Evolutionary conservation across 148 eudicot genomes (phyloP).

Genomic region (Mesembryanthemum crystallinum): DNA sequence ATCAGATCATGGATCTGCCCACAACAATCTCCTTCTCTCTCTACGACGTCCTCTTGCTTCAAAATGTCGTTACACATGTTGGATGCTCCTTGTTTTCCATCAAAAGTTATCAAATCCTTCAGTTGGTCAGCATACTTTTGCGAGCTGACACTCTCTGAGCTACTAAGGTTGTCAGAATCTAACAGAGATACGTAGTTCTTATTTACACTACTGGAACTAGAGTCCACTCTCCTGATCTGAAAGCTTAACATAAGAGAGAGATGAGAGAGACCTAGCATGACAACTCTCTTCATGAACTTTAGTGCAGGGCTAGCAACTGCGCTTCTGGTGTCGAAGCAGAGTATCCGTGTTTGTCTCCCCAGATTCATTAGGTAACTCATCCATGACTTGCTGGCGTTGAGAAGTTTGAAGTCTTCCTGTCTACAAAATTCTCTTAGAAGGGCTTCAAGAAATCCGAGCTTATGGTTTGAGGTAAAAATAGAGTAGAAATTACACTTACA

Average conservation of each 20-base stretch:
- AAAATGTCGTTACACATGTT: background rate
- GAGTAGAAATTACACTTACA: constrained; percentile 42
- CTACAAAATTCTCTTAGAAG: constrained; percentile 52
- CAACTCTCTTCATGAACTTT: constrained; percentile 25
- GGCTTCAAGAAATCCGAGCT: constrained; percentile 4
- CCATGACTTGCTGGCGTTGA: constrained; percentile 53
- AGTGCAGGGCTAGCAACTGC: constrained; percentile 57
- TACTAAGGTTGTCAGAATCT: constrained; percentile 40
- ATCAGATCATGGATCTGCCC: constrained; percentile 35
- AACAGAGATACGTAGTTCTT: constrained; percentile 40
- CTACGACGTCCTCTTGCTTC: constrained; percentile 22
- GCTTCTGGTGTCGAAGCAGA: constrained; percentile 68
- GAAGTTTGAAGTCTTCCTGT: constrained; percentile 49
- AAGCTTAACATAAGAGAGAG: constrained; percentile 48
- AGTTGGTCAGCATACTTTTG: constrained; percentile 36
- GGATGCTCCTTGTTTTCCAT: constrained; percentile 27
- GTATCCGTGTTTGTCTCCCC: constrained; percentile 59
- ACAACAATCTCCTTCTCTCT: constrained; percentile 11
- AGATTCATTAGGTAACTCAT: constrained; percentile 55
- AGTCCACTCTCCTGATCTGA: background rate
- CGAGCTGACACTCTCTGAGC: constrained; percentile 24
- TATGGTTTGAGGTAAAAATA: background rate
- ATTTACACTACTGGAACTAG: constrained; percentile 26
- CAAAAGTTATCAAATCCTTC: constrained; percentile 45
- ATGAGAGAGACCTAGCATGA: constrained; percentile 36